phyloP scores from a whole-genome alignment of 2,329 filamentous ascomycete genomes.

The Aspergillus oerlinghausenensis region DNA sequence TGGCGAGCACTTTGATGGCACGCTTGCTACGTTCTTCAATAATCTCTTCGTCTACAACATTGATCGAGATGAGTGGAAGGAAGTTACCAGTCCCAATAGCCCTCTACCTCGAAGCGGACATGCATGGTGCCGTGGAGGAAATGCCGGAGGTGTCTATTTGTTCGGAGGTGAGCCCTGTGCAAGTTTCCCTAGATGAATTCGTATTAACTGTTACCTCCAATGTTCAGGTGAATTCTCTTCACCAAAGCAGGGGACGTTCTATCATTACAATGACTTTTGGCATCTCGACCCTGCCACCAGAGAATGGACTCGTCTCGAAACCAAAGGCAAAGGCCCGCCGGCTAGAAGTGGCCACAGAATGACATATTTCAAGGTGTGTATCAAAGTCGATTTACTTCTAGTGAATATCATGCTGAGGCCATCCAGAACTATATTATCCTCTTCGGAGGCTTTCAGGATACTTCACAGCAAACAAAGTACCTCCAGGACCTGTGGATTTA shows the following conservation, averaged over 20 bases:
- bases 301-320: conserved; percentile 89
- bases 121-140: conserved; percentile 88
- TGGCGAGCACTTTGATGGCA: conserved; percentile 93
- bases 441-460: conserved; percentile 97
- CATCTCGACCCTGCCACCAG: conserved; percentile 73
- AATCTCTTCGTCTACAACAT: conserved; percentile 68
- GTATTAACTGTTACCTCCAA: not conserved
- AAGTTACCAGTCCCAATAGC: conserved; percentile 84
- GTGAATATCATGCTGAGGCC: not conserved
- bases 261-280: conserved; percentile 99
- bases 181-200: not conserved
- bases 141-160: conserved; percentile 78
- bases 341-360: conserved; percentile 90
- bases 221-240: conserved; percentile 75
- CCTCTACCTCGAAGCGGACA: conserved; percentile 88
- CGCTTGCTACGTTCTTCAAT: conserved; percentile 68
- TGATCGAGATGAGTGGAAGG: conserved; percentile 83
- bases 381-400: not conserved
- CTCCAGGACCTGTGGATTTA: conserved; percentile 93
- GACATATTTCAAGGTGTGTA: conserved; percentile 75
- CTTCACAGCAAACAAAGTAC: conserved; percentile 90
- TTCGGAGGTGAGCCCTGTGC: conserved; percentile 62
- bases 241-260: conserved; percentile 96
- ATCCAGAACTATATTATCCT: conserved; percentile 78
- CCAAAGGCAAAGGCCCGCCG: conserved; percentile 66